Conservation (phyloP, 2,329 filamentous ascomycete species). For the Diaporthe citri region DNA sequence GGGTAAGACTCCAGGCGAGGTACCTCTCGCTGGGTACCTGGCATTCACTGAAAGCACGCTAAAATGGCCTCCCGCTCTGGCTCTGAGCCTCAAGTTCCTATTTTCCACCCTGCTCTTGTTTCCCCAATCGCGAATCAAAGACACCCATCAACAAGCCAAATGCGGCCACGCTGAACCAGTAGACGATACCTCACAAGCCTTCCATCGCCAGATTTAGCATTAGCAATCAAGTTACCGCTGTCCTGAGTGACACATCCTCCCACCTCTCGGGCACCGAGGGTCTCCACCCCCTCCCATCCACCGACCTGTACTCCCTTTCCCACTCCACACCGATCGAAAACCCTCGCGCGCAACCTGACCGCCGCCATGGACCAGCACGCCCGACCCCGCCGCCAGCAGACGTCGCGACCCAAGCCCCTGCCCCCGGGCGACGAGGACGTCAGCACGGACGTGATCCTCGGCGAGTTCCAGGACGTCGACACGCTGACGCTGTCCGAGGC, state of each 20-base stretch:
- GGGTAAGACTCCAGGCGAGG: not conserved
- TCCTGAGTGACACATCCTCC: constrained; percentile 3
- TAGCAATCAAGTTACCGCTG: not conserved
- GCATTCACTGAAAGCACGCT: constrained; percentile 13
- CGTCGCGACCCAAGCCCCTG: constrained; percentile 76
- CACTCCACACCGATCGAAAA: constrained; percentile 16
- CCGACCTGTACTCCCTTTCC: constrained; percentile 32
- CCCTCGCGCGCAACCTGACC: not conserved
- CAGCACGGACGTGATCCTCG: constrained; percentile 82
- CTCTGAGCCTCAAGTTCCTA: constrained; percentile 13
- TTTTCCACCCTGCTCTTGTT: not conserved
- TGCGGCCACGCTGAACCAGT: constrained; percentile 7
- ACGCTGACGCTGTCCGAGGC: constrained; percentile 94
- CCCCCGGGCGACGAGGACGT: constrained; percentile 90
- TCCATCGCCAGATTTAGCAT: not conserved
- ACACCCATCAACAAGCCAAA: constrained; percentile 11
- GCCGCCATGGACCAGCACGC: constrained; percentile 47
- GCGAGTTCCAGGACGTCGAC: constrained; percentile 93
- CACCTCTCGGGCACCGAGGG: constrained; percentile 25
- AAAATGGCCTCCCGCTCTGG: constrained; percentile 21
- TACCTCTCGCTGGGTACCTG: not conserved
- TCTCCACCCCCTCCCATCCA: constrained; percentile 14
- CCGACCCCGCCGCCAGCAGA: constrained; percentile 54
- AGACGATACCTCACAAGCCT: not conserved
- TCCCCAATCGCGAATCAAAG: constrained; percentile 1